Evolutionary conservation across 2,329 filamentous ascomycete genomes (phyloP).

Genomic region (Arthrocladium fulminans): DNA sequence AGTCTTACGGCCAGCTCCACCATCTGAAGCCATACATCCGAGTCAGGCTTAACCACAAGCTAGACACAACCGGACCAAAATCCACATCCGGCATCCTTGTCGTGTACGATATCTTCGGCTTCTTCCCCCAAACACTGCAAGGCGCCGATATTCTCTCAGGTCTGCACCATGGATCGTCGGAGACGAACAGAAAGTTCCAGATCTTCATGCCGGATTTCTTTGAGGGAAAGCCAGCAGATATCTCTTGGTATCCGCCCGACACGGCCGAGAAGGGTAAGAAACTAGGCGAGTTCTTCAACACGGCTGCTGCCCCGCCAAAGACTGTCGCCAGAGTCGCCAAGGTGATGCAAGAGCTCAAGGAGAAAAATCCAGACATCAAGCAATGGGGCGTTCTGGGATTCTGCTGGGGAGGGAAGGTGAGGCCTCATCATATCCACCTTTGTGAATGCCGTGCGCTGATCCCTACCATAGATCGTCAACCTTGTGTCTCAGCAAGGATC

Average conservation of each 20-base stretch:
- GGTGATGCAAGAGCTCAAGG: conserved; percentile 46
- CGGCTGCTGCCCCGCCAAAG: conserved; percentile 46
- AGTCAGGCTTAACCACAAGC: conserved; percentile 26
- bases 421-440: background rate
- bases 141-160: conserved; percentile 53
- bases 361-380: conserved; percentile 38
- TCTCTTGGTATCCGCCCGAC: conserved; percentile 47
- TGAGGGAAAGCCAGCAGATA: conserved; percentile 58
- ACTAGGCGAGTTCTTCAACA: conserved; percentile 38
- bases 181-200: conserved; percentile 65
- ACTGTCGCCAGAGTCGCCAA: conserved; percentile 48
- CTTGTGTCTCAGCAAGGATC: conserved; percentile 44
- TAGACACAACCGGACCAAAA: conserved; percentile 47
- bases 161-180: conserved; percentile 32
- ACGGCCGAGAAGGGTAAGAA: conserved; percentile 53
- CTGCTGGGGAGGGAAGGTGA: conserved; percentile 49
- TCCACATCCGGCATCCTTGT: conserved; percentile 50
- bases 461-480: conserved; percentile 41
- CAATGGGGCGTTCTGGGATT: conserved; percentile 53
- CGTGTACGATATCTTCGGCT: conserved; percentile 50
- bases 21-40: background rate
- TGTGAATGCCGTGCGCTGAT: background rate
- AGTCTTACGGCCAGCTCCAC: background rate
- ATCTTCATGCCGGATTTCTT: conserved; percentile 93
- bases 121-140: conserved; percentile 54